These are phyloP conservation scores for Citrus inodora DNA, from an alignment of 345 rosid species.

Conservation along the genomic window DNA sequence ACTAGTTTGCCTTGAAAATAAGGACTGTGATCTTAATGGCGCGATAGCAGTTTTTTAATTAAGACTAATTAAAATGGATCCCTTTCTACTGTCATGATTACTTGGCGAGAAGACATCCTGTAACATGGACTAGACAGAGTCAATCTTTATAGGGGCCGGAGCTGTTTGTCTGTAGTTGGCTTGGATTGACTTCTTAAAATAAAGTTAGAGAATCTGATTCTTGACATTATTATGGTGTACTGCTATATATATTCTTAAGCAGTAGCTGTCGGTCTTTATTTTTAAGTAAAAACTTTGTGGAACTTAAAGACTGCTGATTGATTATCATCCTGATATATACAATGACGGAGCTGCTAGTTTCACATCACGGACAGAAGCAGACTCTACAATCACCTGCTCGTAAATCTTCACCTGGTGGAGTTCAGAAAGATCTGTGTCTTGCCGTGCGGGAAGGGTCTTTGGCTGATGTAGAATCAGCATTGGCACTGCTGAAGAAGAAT, in stretches of 20 bases:
- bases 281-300: constrained; percentile 1
- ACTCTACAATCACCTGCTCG: constrained; percentile 43
- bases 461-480: constrained; percentile 73
- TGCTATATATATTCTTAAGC: constrained; percentile 6
- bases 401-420: constrained; percentile 36
- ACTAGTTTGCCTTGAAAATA: constrained; percentile 23
- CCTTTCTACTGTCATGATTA: constrained; percentile 4
- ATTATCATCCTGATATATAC: neutral
- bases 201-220: constrained; percentile 9
- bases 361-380: constrained; percentile 64
- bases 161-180: constrained; percentile 9
- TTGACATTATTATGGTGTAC: neutral
- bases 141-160: constrained; percentile 10
- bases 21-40: constrained; percentile 28
- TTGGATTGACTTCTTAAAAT: constrained; percentile 1
- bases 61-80: constrained; percentile 1
- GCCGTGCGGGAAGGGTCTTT: constrained; percentile 76
- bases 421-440: constrained; percentile 74
- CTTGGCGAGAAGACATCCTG: neutral
- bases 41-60: constrained; percentile 13
- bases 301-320: constrained; percentile 11
- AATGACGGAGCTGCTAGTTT: constrained; percentile 49
- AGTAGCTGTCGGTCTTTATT: neutral
- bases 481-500: constrained; percentile 66
- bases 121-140: constrained; percentile 27